Conservation (phyloP, 2,329 filamentous ascomycete genomes). For the Rhynchosporium secalis region DNA sequence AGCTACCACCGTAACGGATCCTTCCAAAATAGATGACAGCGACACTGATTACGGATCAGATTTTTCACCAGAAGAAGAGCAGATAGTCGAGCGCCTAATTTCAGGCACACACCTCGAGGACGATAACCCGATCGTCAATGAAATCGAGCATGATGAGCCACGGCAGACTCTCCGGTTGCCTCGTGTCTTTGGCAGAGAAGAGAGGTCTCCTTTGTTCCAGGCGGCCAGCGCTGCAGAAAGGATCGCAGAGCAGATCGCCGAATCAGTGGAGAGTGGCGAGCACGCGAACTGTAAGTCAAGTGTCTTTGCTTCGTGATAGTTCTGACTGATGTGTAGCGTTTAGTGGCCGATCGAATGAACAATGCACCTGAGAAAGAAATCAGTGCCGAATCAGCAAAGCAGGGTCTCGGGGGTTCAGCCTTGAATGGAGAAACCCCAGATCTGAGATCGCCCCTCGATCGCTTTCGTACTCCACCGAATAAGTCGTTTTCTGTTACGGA, state of each 20-base stretch:
- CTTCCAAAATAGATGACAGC: slow-evolving; percentile 17
- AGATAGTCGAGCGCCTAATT: slow-evolving; percentile 52
- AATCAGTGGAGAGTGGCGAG: slow-evolving; percentile 32
- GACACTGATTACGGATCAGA: slow-evolving; percentile 65
- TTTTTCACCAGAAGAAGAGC: slow-evolving; percentile 57
- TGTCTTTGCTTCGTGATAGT: slow-evolving; percentile 23
- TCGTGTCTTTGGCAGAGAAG: slow-evolving; percentile 44
- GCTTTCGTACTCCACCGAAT: slow-evolving; percentile 74
- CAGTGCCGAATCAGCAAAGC: slow-evolving; percentile 7
- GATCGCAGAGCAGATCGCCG: slow-evolving; percentile 32
- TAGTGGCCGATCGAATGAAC: slow-evolving; percentile 52
- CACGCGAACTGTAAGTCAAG: slow-evolving; percentile 55
- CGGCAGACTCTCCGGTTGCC: slow-evolving; percentile 42
- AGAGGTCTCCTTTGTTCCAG: slow-evolving; percentile 34
- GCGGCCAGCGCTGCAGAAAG: slow-evolving; percentile 36
- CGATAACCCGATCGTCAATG: slow-evolving; percentile 34
- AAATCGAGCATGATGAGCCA: slow-evolving; percentile 39
- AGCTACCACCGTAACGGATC: slow-evolving; percentile 17
- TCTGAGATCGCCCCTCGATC: slow-evolving; percentile 65
- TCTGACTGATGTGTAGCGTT: slow-evolving; percentile 65
- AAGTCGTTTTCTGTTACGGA: slow-evolving; percentile 87
- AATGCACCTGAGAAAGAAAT: slow-evolving; percentile 10
- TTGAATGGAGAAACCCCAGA: slow-evolving; percentile 39
- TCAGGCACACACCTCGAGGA: slow-evolving; percentile 40
- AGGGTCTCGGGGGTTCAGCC: background rate